A percentile compares a stretch with the other conserved stretches of the same genome.
phyloP scores from a whole-genome alignment of 164 flowering plant species.

The Euptelea pleiosperma region DNA sequence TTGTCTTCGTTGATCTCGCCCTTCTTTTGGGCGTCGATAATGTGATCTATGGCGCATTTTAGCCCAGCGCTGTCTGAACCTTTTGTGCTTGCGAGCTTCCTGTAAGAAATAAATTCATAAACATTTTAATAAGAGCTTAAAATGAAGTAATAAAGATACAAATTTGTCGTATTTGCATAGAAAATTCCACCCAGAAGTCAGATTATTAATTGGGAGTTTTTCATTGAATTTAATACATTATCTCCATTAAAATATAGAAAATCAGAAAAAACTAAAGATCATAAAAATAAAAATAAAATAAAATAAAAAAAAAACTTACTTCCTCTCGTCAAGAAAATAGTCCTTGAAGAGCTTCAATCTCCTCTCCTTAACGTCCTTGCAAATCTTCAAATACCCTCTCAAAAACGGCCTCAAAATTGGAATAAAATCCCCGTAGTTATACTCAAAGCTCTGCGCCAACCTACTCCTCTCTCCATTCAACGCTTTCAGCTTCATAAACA shows the following conservation, averaged over 20 bases:
- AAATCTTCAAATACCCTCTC: conserved; percentile 63
- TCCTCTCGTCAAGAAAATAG: conserved; percentile 79
- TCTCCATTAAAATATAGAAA: no score
- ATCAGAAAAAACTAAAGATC: no score
- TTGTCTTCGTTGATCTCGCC: conserved; percentile 96
- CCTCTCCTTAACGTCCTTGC: conserved; percentile 71
- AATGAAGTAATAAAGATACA: no score
- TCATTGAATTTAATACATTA: no score
- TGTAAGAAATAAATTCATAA: conserved; percentile 18
- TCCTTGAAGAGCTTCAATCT: conserved; percentile 84
- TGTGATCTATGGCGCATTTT: conserved; percentile 89
- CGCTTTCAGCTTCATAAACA: conserved; percentile 56
- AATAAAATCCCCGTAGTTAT: conserved; percentile 81
- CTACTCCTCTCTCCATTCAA: conserved; percentile 81
- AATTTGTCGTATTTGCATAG: no score
- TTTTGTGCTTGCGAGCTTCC: conserved; percentile 63
- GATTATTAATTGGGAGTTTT: no score
- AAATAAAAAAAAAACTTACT: conserved; percentile 44
- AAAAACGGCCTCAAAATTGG: conserved; percentile 75
- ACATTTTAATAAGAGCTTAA: no score
- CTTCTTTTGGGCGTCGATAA: conserved; percentile 77
- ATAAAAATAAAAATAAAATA: not conserved
- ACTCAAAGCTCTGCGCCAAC: conserved; percentile 81
- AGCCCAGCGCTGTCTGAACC: conserved; percentile 36
- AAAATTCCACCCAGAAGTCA: no score